Conservation (phyloP, 169 alveolate genomes). For the Eimeria necatrix region DNA sequence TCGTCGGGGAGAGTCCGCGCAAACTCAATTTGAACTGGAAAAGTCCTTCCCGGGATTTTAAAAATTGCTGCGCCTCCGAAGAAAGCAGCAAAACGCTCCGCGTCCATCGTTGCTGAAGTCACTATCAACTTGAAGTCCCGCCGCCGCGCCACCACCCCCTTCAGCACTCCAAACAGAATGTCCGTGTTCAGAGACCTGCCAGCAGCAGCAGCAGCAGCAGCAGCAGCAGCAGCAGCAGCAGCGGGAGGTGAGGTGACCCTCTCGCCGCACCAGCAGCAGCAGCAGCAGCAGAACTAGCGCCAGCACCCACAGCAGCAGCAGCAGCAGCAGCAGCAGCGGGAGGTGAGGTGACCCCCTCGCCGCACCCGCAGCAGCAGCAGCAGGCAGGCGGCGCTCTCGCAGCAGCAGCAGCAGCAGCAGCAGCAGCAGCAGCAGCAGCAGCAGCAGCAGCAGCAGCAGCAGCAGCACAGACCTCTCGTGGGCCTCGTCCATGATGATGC, state of each 20-base stretch:
- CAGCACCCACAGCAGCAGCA: too few relatives aligned
- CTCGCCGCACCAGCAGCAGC: too few relatives aligned
- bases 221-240: background rate
- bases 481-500: conserved; percentile 99
- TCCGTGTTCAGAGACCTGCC: conserved; percentile 97
- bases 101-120: conserved; percentile 99
- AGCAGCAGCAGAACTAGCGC: background rate
- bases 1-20: conserved; percentile 97
- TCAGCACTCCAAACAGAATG: conserved; percentile 99
- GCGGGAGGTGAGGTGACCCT: background rate
- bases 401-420: too few relatives aligned
- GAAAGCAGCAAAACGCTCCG: conserved; percentile 97
- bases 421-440: background rate
- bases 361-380: too few relatives aligned
- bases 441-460: conserved; percentile 13
- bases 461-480: conserved; percentile 96
- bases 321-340: too few relatives aligned
- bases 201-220: conserved; percentile 6
- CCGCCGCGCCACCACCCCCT: conserved; percentile 96
- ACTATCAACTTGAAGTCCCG: conserved; percentile 98
- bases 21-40: conserved; percentile 97
- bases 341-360: too few relatives aligned
- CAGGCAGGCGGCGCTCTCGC: too few relatives aligned
- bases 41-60: conserved; percentile 99
- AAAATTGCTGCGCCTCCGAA: conserved; percentile 99